phyloP scores from a whole-genome alignment of 116 monocot genomes.

The Cymodocea nodosa region DNA sequence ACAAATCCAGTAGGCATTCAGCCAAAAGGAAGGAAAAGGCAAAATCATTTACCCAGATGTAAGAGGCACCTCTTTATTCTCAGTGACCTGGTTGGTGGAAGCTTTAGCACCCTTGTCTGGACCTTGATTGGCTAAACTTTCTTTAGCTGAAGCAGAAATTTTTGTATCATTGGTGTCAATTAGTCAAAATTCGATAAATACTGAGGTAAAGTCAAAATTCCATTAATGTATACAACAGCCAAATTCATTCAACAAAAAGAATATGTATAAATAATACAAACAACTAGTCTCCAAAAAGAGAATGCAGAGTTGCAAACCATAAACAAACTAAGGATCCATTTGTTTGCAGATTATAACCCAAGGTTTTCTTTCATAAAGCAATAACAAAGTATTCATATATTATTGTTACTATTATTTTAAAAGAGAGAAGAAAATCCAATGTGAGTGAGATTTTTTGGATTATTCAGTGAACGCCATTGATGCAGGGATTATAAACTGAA shows the following conservation, averaged over 20 bases:
- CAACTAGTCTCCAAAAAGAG: not conserved
- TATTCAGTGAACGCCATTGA: no score
- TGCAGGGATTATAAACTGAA: no score
- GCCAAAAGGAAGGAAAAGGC: conserved; percentile 1
- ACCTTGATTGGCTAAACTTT: conserved; percentile 19
- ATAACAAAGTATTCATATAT: no score
- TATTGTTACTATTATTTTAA: no score
- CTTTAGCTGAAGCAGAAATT: conserved; percentile 21
- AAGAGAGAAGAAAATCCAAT: no score
- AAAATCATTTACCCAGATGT: conserved; percentile 6
- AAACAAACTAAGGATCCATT: not conserved
- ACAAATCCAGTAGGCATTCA: not conserved
- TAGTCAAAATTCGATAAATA: not conserved
- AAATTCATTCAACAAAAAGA: no score
- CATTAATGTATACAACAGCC: not conserved
- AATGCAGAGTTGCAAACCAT: not conserved
- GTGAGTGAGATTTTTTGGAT: no score
- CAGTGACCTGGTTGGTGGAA: conserved; percentile 2
- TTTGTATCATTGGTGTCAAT: conserved; percentile 16
- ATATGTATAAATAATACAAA: not conserved
- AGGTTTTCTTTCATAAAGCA: no score
- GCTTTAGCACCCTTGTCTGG: conserved; percentile 15
- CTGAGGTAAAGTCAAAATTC: not conserved
- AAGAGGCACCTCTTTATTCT: conserved; percentile 9
- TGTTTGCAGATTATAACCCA: no score